Base-by-base conservation (phyloP, 768 basidiomycete species). In the Termitomyces sp. region DNA sequence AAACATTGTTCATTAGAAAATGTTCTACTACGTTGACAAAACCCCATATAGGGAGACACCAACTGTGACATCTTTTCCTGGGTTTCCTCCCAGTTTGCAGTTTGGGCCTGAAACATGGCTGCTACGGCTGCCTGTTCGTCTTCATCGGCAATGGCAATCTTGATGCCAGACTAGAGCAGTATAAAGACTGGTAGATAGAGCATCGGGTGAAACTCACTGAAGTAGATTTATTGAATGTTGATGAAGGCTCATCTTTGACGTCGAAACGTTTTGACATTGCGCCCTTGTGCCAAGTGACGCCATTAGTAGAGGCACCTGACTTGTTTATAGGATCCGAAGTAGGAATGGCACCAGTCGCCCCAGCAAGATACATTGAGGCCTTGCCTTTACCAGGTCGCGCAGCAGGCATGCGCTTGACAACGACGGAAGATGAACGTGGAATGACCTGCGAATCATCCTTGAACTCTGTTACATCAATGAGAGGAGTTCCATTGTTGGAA, bases 51-150 rank as follows among this genome's bases (percentile, higher is more conserved):
- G 80, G 79, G 78, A 76, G 75, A 84, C 78, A 94, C 95, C 79
- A 79, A 99, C 97, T 93, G 88, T 69, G 94, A 89, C 95, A 99
- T 98, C 82, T 96, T 94, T 81, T 98, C 94, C 77, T 98, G 94
- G 68, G 94, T 89, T 82, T 95, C 91, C 78, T 97, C 90, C 97
- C 96, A 99, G 73, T 94, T 91, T 61, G 91, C 86, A 40, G 86
- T 86, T 73, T 94, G 91, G 58, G 90, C 90, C 72, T 91, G 88
- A 71, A 98, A 95, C 91, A 99, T 97, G 64, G 95, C 95, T n/a
- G 88, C 89, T 80, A 99, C 91, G 35, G 92, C 89, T n/a, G 89
- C 91, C 30, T 89, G 91, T 70, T 98, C 97, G 60, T 97, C 96
- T 48, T 84, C 81, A 60, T 81, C 77, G 2, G 79, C 75, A 21